Evolutionary conservation across 75 land plant species (phyloP).

Genomic region (Pinus tabuliformis): DNA sequence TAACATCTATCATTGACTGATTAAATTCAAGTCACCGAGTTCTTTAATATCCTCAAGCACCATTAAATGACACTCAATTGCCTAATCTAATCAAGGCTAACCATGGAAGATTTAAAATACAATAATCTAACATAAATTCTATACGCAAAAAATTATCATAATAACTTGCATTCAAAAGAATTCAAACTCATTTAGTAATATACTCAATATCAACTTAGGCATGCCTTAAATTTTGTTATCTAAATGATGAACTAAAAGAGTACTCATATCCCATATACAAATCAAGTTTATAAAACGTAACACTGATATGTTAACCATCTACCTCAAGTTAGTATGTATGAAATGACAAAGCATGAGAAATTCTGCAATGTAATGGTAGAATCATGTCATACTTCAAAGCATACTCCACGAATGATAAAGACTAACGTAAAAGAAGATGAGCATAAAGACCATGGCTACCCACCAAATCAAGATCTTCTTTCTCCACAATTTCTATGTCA

Average conservation of each 20-base stretch:
- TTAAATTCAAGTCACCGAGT: neutral
- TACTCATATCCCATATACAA: neutral
- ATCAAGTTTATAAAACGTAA: neutral
- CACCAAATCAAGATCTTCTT: conserved; percentile 93
- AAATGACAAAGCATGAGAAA: neutral
- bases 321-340: neutral
- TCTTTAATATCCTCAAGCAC: neutral
- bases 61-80: too few species aligned
- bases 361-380: neutral
- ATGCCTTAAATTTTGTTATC: too few species aligned
- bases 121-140: neutral
- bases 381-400: neutral
- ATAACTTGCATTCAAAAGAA: neutral
- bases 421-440: neutral
- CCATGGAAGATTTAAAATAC: neutral
- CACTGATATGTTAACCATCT: neutral
- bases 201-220: neutral
- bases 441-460: conserved; percentile 8
- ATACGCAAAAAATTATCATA: neutral
- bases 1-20: neutral
- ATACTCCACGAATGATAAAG: neutral
- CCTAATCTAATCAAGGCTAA: neutral
- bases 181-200: neutral
- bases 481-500: conserved; percentile 67
- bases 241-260: too few species aligned